Base-by-base conservation (phyloP, 2,329 filamentous ascomycete species). In the Rugonectria rugulosa region DNA sequence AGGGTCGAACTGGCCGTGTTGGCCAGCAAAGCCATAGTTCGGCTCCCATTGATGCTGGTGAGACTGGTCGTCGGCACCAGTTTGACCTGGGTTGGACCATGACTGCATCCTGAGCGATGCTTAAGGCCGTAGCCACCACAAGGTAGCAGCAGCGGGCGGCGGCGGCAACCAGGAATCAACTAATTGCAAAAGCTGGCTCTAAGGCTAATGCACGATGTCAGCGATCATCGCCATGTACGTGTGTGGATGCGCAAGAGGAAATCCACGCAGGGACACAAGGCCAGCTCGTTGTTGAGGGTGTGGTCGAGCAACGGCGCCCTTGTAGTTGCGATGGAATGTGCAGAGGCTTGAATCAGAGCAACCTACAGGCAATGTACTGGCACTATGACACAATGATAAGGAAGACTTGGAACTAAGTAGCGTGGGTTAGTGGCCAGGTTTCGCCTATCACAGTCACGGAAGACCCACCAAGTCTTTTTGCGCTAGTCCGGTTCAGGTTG, bases 41-140 rank as follows among this genome's bases (percentile, higher is more conserved):
- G 67, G 54, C 53, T 71, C 68, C 75, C 75, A 77, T 53, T 70
- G 68, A 46, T 67, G 67, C 34, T 69, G 65, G 44, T 62, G 67
- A 21, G 65, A 56, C 48, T 70, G 69, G 50, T 69, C 72, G 53
- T 74, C 71, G 46, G 70, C 62, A 62, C 73, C 74, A 48, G 69
- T 72, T 62, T 75, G 74, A 63, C 71, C 68, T 53, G 69, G 62
- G 52, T 68, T 68, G 34, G 73, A 61, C 75, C 75, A 77, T 56
- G 75, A 74, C 71, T 77, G 75, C 75, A 77, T 77, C 59, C 67
- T 70, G 67, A 55, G 40, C 54, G 61, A 57, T 60, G 59, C 51
- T 60, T 63, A 53, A 59, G 65, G 56, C 55, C 51, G 46, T 55
- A 51, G 63, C 56, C 58, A 50, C 63, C 43, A 56, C 58, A 46